Base-by-base conservation (phyloP, 2,329 filamentous ascomycete species). In the Colletotrichum echinochloae region DNA sequence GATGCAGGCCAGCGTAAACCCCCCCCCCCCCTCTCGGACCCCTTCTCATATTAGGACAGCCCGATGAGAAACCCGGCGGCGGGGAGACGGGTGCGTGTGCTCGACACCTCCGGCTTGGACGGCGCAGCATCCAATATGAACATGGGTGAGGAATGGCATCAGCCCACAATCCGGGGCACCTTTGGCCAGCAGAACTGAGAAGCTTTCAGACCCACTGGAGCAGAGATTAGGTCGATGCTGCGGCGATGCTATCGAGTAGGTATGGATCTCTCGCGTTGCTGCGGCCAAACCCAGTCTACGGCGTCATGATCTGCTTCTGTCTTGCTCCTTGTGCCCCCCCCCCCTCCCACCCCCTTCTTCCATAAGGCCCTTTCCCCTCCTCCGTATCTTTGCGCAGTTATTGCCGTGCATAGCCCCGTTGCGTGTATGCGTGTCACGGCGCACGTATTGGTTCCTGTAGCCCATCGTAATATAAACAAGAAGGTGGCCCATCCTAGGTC, bases 381-480 rank as follows among this genome's bases (percentile, higher is more conserved):
- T 41, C 33, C 26, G n/a, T 52, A 18, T 39, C 48, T 18, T 18
- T 9, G 20, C 33, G 48, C 48, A 52, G 48, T 48, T 33, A 23
- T 54, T 54, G 28, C 48, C 46, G 37, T 62, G 44, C 48, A 56
- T 66, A 18, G 48, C 55, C 49, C 44, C 63, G n/a, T n/a, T n/a
- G n/a, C n/a, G n/a, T n/a, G n/a, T n/a, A n/a, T 39, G 55, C 35
- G 60, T 44, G 54, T 26, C 39, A 54, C 62, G 48, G 28, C 26
- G 37, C 48, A 30, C 39, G 59, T 65, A 18, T 56, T 59, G 57
- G 67, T 33, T 57, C 30, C n/a, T 18, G 44, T 39, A 39, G 52
- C 44, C n/a, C 16, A 26, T 39, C 23, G 55, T 23, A 44, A 67
- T 67, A 70, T 70, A 70, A 67, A 70, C 68, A 67, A 30, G 51